Evolutionary conservation across 345 rosid species (phyloP).

Genomic region (Abelmoschus esculentus): DNA sequence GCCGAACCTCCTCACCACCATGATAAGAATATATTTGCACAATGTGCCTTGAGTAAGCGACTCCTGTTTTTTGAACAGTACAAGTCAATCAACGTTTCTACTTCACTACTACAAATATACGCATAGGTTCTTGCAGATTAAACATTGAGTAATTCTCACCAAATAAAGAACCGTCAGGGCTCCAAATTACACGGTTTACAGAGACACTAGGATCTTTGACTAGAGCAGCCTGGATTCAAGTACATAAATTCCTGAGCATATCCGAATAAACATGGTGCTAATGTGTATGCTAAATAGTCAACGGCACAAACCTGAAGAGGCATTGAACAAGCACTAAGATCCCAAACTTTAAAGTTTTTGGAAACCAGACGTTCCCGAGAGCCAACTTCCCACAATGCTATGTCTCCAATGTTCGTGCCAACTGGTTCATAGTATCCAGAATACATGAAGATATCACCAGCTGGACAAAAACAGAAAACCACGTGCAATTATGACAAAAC

Average conservation of each 20-base stretch:
- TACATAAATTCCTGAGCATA: conserved; percentile 9
- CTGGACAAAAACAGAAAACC: background rate
- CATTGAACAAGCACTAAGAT: conserved; percentile 64
- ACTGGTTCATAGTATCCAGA: conserved; percentile 42
- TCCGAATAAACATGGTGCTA: background rate
- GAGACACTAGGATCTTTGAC: conserved; percentile 85
- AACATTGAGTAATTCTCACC: conserved; percentile 42
- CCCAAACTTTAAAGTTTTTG: conserved; percentile 94
- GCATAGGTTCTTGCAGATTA: background rate
- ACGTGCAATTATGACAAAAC: background rate
- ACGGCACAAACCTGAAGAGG: conserved; percentile 61
- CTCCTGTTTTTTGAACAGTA: conserved; percentile 44
- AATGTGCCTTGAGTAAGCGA: conserved; percentile 87
- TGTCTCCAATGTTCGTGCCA: conserved; percentile 93
- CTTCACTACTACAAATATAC: background rate
- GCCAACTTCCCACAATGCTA: conserved; percentile 93
- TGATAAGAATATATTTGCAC: conserved; percentile 86
- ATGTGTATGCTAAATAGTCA: background rate
- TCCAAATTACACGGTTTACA: conserved; percentile 96
- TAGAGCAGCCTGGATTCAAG: conserved; percentile 59
- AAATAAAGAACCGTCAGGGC: conserved; percentile 87
- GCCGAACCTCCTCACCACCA: conserved; percentile 69
- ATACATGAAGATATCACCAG: conserved; percentile 1
- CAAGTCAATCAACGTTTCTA: conserved; percentile 16
- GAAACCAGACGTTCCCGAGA: conserved; percentile 69